Conservation (phyloP, 2,329 filamentous ascomycete genomes). For the Alternaria angustiovoidea region DNA sequence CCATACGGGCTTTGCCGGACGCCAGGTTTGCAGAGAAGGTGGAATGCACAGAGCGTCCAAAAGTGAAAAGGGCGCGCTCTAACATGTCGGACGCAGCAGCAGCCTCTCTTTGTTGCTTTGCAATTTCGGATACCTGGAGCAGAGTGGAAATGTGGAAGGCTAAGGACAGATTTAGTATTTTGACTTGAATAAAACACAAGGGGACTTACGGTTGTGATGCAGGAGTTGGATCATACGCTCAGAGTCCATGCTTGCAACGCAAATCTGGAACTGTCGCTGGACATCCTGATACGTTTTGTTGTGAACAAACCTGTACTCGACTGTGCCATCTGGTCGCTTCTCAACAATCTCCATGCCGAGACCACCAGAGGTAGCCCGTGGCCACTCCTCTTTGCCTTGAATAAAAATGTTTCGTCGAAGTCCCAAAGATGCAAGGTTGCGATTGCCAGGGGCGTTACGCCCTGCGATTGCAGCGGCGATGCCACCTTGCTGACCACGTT, state of each 20-base stretch:
- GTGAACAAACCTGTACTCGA: conserved; percentile 81
- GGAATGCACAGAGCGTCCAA: conserved; percentile 87
- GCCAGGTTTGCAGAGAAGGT: conserved; percentile 79
- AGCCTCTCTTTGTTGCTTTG: conserved; percentile 89
- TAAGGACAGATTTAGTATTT: conserved; percentile 41
- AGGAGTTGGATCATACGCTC: conserved; percentile 82
- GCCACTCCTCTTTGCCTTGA: conserved; percentile 88
- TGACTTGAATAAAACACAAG: background rate
- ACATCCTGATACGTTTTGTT: conserved; percentile 75
- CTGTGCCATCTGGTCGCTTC: conserved; percentile 64
- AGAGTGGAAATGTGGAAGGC: conserved; percentile 92
- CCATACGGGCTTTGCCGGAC: conserved; percentile 79
- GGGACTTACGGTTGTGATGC: conserved; percentile 65
- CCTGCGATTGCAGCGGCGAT: conserved; percentile 65
- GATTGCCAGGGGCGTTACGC: conserved; percentile 62
- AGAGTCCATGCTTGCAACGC: conserved; percentile 85
- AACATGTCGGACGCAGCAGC: conserved; percentile 85
- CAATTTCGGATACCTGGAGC: conserved; percentile 92
- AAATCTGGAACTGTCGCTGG: conserved; percentile 78
- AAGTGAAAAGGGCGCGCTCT: conserved; percentile 89
- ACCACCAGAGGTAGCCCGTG: conserved; percentile 77
- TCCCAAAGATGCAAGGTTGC: conserved; percentile 74
- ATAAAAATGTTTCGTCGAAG: conserved; percentile 83
- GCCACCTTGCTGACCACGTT: conserved; percentile 65
- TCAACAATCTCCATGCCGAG: conserved; percentile 79